phyloP scores from a whole-genome alignment of 2,329 filamentous ascomycete species.

The Alternaria burnsii region DNA sequence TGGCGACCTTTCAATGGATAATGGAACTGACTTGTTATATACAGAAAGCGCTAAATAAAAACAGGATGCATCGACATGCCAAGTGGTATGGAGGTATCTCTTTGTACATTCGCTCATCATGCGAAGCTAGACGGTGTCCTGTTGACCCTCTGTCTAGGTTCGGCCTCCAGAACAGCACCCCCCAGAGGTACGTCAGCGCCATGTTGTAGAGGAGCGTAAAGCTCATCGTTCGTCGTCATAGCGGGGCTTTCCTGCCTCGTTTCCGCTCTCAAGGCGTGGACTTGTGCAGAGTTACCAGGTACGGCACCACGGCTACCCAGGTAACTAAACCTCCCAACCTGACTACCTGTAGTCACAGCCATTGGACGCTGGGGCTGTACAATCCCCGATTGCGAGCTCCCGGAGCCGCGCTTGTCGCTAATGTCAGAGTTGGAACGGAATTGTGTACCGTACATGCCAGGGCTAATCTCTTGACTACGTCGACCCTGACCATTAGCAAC shows the following conservation, averaged over 20 bases:
- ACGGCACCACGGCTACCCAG: constrained; percentile 21
- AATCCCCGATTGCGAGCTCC: constrained; percentile 9
- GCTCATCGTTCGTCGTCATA: constrained; percentile 25
- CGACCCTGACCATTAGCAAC: constrained; percentile 23
- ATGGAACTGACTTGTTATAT: background rate
- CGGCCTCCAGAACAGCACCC: constrained; percentile 19
- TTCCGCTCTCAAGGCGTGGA: constrained; percentile 9
- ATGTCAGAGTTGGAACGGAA: constrained; percentile 11
- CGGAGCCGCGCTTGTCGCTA: constrained; percentile 18
- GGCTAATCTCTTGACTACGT: constrained; percentile 3
- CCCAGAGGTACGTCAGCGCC: constrained; percentile 24
- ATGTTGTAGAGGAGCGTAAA: constrained; percentile 23
- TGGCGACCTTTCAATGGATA: background rate
- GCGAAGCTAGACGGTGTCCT: constrained; percentile 24
- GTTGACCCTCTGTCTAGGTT: constrained; percentile 16
- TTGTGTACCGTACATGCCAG: constrained; percentile 20
- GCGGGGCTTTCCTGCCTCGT: constrained; percentile 21
- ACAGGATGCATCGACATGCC: background rate
- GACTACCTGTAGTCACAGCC: constrained; percentile 17
- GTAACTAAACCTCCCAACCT: constrained; percentile 25
- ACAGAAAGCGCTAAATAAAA: background rate
- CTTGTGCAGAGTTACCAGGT: constrained; percentile 10
- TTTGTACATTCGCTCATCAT: background rate
- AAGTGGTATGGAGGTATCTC: background rate
- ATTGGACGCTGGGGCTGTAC: constrained; percentile 17